phyloP scores from a whole-genome alignment of 2,329 filamentous ascomycete genomes.

The Clarireedia hainanense region DNA sequence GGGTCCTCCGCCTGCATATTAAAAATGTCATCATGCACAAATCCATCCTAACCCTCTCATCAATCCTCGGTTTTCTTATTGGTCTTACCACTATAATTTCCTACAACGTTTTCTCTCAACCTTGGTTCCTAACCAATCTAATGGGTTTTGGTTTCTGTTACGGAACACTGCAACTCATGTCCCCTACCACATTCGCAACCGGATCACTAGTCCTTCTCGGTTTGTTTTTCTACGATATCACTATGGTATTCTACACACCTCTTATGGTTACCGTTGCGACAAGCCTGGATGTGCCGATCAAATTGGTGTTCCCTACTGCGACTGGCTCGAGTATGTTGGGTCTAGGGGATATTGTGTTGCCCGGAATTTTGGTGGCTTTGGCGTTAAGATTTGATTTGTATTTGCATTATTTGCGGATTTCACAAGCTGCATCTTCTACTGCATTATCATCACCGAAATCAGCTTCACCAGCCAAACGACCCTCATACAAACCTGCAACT shows the following conservation, averaged over 20 bases:
- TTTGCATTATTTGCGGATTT: constrained; percentile 63
- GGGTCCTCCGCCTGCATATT: constrained; percentile 33
- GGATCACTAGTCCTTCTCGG: constrained; percentile 69
- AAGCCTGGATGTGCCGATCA: constrained; percentile 84
- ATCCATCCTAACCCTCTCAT: constrained; percentile 18
- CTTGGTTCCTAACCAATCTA: constrained; percentile 62
- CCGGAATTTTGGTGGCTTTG: constrained; percentile 82
- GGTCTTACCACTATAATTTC: constrained; percentile 21
- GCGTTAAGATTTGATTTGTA: constrained; percentile 89
- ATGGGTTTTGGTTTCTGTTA: constrained; percentile 86
- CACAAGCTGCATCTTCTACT: constrained; percentile 12
- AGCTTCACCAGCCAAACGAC: constrained; percentile 29
- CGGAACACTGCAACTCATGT: constrained; percentile 71
- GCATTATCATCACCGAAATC: constrained; percentile 29
- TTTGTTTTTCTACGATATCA: constrained; percentile 91
- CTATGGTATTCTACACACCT: constrained; percentile 83
- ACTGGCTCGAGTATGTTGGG: constrained; percentile 75
- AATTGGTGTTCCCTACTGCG: constrained; percentile 67
- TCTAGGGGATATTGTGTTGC: constrained; percentile 87
- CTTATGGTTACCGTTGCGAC: constrained; percentile 86
- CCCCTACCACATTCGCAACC: constrained; percentile 79
- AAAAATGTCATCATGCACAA: constrained; percentile 20
- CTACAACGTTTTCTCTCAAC: constrained; percentile 25
- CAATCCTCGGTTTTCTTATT: constrained; percentile 23
- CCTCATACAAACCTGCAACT: constrained; percentile 49